Evolutionary conservation across 148 eudicot species (phyloP).

Genomic region (Tetragonia tetragonoides): DNA sequence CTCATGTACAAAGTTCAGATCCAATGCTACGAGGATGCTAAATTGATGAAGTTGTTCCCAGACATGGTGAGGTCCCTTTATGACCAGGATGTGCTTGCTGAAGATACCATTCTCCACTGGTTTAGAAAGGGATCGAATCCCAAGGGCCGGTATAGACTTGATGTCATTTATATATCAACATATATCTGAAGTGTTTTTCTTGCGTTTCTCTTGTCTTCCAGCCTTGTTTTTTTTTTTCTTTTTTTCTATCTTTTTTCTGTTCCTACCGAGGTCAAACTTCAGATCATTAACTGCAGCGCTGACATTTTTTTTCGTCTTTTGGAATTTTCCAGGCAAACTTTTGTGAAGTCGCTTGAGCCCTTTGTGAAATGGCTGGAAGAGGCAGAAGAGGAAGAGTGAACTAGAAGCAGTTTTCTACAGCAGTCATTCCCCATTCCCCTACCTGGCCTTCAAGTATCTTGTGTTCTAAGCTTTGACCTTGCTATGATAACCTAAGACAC

Average conservation of each 20-base stretch:
- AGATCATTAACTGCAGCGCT: neutral
- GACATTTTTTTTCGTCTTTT: conserved; percentile 1
- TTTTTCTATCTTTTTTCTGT: too few relatives aligned
- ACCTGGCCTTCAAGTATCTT: conserved; percentile 13
- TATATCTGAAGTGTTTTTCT: neutral
- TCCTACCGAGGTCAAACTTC: too few relatives aligned
- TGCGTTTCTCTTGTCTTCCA: too few relatives aligned
- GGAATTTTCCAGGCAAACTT: conserved; percentile 59
- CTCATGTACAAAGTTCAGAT: conserved; percentile 91
- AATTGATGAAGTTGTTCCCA: conserved; percentile 92
- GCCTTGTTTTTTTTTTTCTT: neutral
- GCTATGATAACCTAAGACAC: neutral
- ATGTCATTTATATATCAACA: neutral
- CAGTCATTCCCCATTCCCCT: conserved; percentile 15
- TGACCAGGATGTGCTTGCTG: conserved; percentile 95
- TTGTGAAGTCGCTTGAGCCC: conserved; percentile 86
- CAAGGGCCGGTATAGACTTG: conserved; percentile 73
- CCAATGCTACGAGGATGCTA: conserved; percentile 94
- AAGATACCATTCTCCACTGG: conserved; percentile 95
- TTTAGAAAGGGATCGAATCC: conserved; percentile 88
- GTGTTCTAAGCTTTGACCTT: neutral
- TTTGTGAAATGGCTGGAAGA: conserved; percentile 97
- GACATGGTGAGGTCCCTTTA: conserved; percentile 91
- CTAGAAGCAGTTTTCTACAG: neutral
- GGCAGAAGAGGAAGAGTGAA: conserved; percentile 92